Base-by-base conservation (phyloP, 306 rosid genomes). In the Castanea mollissima region DNA sequence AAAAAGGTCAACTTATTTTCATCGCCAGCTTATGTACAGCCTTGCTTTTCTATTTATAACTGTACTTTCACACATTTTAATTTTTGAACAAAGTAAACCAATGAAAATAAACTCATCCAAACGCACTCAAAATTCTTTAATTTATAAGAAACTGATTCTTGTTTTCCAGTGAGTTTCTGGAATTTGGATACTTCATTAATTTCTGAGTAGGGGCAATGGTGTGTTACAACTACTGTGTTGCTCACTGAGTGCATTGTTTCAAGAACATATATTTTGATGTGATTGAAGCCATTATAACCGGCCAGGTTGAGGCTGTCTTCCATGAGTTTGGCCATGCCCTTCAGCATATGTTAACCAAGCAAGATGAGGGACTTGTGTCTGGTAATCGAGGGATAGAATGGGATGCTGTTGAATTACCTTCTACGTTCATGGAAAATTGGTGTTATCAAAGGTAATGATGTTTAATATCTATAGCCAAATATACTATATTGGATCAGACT, bases 291-390 rank as follows among this genome's bases (percentile, higher is more conserved):
- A 25, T 65, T 16, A 65, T 32, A 31, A 14, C 10, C 86, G 91
- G 99, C 10, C 86, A 93, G 99, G 98, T 95, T 55, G 97, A 93
- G 89, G 91, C 99, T 6, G 99, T 93, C 80, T 95, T 95, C 92
- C 99, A 95, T 91, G 99, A 95, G 87, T 95, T 95, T 79, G 99
- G 99, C 79, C 99, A 95, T 82, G 98, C 98, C 52, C 98, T 95
- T 85, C 99, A 95, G 86, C 99, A 93, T 81, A 92, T 95, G 98
- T 89, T 95, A 86, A 95, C 99, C 11, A 90, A 82, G 88, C 89
- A 95, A 85, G 99, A 93, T 76, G 99, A 95, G 83, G 98, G 99
- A 90, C 80, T 95, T 69, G 98, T 95, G 79, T 84, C 99, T 85
- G 98, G 99, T 84, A 91, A 90, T 86, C 92, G 97, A 74, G 98